Percentiles rank a stretch among this genome's conserved stretches.
phyloP scores from a whole-genome alignment of 2,329 filamentous ascomycete species.

The Neofusicoccum ribis region DNA sequence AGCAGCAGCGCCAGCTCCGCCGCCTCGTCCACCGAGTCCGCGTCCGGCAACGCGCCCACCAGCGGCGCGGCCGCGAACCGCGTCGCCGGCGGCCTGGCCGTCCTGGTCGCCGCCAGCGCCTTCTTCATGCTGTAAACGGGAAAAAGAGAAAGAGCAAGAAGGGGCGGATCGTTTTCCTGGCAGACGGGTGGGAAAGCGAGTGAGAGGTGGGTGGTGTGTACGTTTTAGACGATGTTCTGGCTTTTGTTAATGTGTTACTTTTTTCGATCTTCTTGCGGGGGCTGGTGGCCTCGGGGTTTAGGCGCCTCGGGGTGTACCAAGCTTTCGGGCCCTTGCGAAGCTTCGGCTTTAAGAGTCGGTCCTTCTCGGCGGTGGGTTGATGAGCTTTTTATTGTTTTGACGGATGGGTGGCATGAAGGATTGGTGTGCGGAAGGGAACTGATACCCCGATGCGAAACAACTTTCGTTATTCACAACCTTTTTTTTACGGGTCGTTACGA shows the following conservation, averaged over 20 bases:
- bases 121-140: background rate
- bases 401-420: background rate
- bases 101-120: background rate
- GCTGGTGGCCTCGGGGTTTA: background rate
- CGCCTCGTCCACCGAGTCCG: constrained; percentile 3
- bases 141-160: background rate
- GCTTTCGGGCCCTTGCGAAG: too few species aligned
- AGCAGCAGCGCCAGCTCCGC: background rate
- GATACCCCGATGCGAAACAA: constrained; percentile 17
- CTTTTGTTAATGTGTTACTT: background rate
- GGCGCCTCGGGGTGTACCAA: background rate
- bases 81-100: constrained; percentile 7
- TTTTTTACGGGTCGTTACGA: background rate
- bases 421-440: constrained; percentile 13
- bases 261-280: background rate
- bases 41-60: background rate
- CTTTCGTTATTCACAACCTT: background rate
- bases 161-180: too few species aligned
- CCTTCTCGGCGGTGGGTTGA: background rate
- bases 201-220: background rate
- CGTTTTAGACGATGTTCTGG: background rate
- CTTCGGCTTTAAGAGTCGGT: too few species aligned
- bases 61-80: constrained; percentile 6
- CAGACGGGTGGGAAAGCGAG: background rate
- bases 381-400: background rate